Base-by-base conservation (phyloP, 768 basidiomycete genomes). In the Trametes cubensis region DNA sequence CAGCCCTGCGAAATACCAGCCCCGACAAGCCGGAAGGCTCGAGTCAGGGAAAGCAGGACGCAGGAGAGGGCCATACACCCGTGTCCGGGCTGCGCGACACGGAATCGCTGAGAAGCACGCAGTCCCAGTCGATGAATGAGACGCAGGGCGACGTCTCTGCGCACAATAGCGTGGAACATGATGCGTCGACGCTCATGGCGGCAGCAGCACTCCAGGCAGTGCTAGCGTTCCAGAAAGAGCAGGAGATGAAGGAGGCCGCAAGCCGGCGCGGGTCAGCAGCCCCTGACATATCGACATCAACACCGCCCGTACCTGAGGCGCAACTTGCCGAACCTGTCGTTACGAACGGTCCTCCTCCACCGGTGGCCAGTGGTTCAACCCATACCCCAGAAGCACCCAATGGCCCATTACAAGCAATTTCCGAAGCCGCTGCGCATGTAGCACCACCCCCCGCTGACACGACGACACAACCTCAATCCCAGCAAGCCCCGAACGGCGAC, bases 121-220 rank as follows among this genome's bases (percentile, higher is more conserved):
- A 49, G 55, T 15, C 34, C 1, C 49, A 54, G 44, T n/a, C 30
- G 26, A 7, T 21, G 45, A 21, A 30, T 25, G 52, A 38, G 13
- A 21, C 40, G 26, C 34, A 47, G 14, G 48, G 46, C 47, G 26
- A 38, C 28, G 41, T 44, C 20, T 4, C 34, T 2, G 23, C 44
- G 47, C 47, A 45, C 11, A 49, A 44, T 23, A 57, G 53, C 4
- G 39, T 17, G 59, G 58, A 51, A 25, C 54, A 58, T n/a, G 63
- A 64, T 23, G 63, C 48, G 55, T 64, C 63, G 30, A 64, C 63
- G 28, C 47, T 64, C 39, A 60, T 60, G 54, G 63, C 63, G 13
- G 63, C 63, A 14, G 34, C 58, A 17, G 74, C 71, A 21, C 63
- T 75, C 66, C 71, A 79, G 57, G 75, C 73, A 23, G 73, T 75